A percentile compares a stretch with the other conserved stretches of the same genome.
Evolutionary conservation across 1,284 basidiomycete genomes (phyloP).

Genomic region (Wolfiporia cocos): DNA sequence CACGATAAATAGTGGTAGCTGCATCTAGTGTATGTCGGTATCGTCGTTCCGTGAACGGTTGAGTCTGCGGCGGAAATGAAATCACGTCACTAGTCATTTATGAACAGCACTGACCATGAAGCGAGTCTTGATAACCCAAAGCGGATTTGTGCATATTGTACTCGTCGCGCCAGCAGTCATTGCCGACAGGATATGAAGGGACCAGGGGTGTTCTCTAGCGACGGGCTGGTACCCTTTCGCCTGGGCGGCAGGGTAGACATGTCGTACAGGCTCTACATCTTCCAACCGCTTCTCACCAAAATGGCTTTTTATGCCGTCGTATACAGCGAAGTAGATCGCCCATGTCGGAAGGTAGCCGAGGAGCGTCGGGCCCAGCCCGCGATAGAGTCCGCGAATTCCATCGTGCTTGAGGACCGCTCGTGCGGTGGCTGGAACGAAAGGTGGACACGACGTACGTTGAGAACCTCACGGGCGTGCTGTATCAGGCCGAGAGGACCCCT

Average conservation of each 20-base stretch:
- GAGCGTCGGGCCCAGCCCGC: slow-evolving; percentile 92
- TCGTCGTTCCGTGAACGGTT: slow-evolving; percentile 63
- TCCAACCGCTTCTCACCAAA: slow-evolving; percentile 65
- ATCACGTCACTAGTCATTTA: background rate
- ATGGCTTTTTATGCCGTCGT: slow-evolving; percentile 84
- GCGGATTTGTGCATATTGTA: slow-evolving; percentile 86
- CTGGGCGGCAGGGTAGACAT: slow-evolving; percentile 74
- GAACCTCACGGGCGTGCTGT: slow-evolving; percentile 13
- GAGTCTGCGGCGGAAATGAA: slow-evolving; percentile 45
- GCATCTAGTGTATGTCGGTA: slow-evolving; percentile 89
- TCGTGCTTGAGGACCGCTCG: slow-evolving; percentile 67
- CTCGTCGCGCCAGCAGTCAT: slow-evolving; percentile 90
- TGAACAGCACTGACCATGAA: slow-evolving; percentile 79
- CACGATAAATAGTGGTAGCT: slow-evolving; percentile 77
- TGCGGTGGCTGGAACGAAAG: slow-evolving; percentile 51
- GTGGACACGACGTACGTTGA: slow-evolving; percentile 20
- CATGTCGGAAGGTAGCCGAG: slow-evolving; percentile 94
- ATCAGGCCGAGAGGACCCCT: slow-evolving; percentile 26
- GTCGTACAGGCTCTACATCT: slow-evolving; percentile 20
- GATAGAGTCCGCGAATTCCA: slow-evolving; percentile 84
- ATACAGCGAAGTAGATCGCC: slow-evolving; percentile 98
- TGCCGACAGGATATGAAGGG: slow-evolving; percentile 84
- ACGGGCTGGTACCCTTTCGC: slow-evolving; percentile 76
- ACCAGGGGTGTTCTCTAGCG: slow-evolving; percentile 74
- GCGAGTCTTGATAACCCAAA: slow-evolving; percentile 97